Base-by-base conservation (phyloP, 2,329 filamentous ascomycete genomes). In the Xylariomycetidae sp. region DNA sequence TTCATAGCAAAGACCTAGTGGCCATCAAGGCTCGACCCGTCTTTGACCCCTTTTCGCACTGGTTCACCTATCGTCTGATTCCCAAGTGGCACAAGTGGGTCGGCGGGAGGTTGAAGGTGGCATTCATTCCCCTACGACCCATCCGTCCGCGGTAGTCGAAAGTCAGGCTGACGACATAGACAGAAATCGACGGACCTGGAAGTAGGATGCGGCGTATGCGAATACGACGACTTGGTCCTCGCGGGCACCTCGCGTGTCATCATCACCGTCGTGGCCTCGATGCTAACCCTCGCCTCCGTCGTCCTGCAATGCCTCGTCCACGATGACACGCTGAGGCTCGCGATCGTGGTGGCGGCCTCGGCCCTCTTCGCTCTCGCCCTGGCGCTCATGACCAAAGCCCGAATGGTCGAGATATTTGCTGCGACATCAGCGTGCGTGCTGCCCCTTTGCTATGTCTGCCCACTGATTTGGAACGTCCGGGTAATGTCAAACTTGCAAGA, bases 371-470 rank as follows among this genome's bases (percentile, higher is more conserved):
- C 39, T 3, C 26, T 38, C 2, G 35, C 39, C 3, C 25, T 41
- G 16, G 36, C 36, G 4, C 15, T 36, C n/a, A 41, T 41, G 39
- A 41, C 39, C 7, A 38, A 38, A 15, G 31, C 39, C 3, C 23
- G 36, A 16, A 38, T 26, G 30, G 26, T 41, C 25, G 39, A 41
- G 27, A 26, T 41, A 11, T 41, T 41, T 28, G 39, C 39, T 4
- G 39, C 39, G n/a, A 41, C 39, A 16, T 38, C 39, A 2, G 35
- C 39, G 39, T 41, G 23, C 9, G 39, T 38, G 6, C 30, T 15
- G 13, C 28, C 27, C n/a, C n/a, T n/a, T n/a, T n/a, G n/a, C n/a
- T n/a, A n/a, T n/a, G n/a, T n/a, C n/a, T n/a, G n/a, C n/a, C n/a
- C n/a, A n/a, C n/a, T n/a, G n/a, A n/a, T n/a, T n/a, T n/a, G n/a